Percentiles rank a stretch among this genome's conserved stretches.
phyloP scores from a whole-genome alignment of 1,284 basidiomycete species.

The Ceratobasidium sp. region DNA sequence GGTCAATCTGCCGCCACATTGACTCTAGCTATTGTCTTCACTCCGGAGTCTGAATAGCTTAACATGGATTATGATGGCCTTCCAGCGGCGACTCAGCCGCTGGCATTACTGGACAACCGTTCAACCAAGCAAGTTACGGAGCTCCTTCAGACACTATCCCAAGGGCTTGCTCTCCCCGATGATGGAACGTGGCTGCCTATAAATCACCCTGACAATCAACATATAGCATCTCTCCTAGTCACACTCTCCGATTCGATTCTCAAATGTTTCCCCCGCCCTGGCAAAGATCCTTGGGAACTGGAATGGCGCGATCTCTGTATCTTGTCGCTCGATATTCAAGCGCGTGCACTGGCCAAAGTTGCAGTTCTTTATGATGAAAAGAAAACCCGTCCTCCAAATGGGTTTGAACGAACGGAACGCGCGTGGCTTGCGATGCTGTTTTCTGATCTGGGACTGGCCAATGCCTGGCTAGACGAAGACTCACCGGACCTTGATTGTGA shows the following conservation, averaged over 20 bases:
- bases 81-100: slow-evolving; percentile 18
- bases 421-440: slow-evolving; percentile 34
- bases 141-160: slow-evolving; percentile 20
- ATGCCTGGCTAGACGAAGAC: slow-evolving; percentile 18
- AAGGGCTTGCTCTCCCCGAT: slow-evolving; percentile 9
- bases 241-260: slow-evolving; percentile 24
- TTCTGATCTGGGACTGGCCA: slow-evolving; percentile 18
- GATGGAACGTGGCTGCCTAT: slow-evolving; percentile 12
- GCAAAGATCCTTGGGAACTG: slow-evolving; percentile 6
- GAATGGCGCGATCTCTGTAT: slow-evolving; percentile 23
- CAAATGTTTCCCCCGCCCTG: slow-evolving; percentile 18
- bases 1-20: neutral
- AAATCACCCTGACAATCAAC: slow-evolving; percentile 21
- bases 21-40: neutral
- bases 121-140: slow-evolving; percentile 26
- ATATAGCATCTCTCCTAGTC: slow-evolving; percentile 8
- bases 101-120: slow-evolving; percentile 24
- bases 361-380: slow-evolving; percentile 25
- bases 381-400: slow-evolving; percentile 17
- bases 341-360: slow-evolving; percentile 9
- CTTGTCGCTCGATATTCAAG: slow-evolving; percentile 23
- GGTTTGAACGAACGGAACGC: neutral
- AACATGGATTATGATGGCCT: slow-evolving; percentile 31
- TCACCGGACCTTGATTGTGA: neutral
- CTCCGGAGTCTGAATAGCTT: neutral